Evolutionary conservation across 805 yeast species (phyloP).

Genomic region (Ogataea pilisensis): DNA sequence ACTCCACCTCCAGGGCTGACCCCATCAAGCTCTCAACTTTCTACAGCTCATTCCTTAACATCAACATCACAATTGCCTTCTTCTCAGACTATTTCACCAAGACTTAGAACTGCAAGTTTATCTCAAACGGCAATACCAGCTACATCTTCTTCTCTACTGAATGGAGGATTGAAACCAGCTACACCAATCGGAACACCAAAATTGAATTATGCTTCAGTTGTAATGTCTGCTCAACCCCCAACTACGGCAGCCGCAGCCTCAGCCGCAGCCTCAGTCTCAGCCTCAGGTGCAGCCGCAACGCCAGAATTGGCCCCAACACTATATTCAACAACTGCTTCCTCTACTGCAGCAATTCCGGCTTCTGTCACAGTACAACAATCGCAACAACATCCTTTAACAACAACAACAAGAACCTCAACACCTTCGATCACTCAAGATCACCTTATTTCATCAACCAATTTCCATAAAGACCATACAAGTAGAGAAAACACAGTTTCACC

Average conservation of each 20-base stretch:
- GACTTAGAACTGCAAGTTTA: slow-evolving; percentile 10
- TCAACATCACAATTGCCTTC: slow-evolving; percentile 14
- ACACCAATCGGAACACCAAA: slow-evolving; percentile 36
- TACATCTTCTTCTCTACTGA: slow-evolving; percentile 7
- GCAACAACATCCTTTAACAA: not conserved
- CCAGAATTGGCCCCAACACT: too few relatives aligned
- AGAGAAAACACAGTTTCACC: slow-evolving; percentile 18
- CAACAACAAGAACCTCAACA: slow-evolving; percentile 1
- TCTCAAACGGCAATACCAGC: slow-evolving; percentile 11
- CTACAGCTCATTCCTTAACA: slow-evolving; percentile 6
- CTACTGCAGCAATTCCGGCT: not conserved
- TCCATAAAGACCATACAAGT: not conserved
- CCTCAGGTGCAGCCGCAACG: too few relatives aligned
- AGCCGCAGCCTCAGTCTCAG: slow-evolving; percentile 1
- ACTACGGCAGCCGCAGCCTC: not conserved
- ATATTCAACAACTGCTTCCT: not conserved
- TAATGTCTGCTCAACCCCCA: slow-evolving; percentile 7
- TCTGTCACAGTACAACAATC: not conserved
- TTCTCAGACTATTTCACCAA: slow-evolving; percentile 18
- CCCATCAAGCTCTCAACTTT: not conserved
- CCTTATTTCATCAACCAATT: not conserved
- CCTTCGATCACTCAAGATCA: slow-evolving; percentile 3
- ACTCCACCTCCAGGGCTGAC: slow-evolving; percentile 2
- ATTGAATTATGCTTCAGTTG: slow-evolving; percentile 33
- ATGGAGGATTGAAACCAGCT: slow-evolving; percentile 22